phyloP scores from a whole-genome alignment of 2,329 filamentous ascomycete species.

The Clarireedia monteithiana region DNA sequence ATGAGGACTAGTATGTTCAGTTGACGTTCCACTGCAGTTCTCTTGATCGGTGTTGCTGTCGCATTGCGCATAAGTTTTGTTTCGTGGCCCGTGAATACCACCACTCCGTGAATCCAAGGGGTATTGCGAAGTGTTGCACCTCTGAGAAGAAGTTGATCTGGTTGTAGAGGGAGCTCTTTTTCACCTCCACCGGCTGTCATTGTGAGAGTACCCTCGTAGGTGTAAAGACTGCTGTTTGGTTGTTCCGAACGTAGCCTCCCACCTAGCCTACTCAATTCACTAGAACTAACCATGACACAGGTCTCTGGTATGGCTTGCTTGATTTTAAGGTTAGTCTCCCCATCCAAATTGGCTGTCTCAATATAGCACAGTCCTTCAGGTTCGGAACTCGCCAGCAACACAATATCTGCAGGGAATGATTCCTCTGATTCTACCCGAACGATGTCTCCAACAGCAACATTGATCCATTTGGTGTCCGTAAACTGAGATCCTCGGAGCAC shows the following conservation, averaged over 20 bases:
- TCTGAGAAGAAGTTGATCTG: slow-evolving; percentile 86
- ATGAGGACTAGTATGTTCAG: slow-evolving; percentile 91
- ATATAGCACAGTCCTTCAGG: slow-evolving; percentile 98
- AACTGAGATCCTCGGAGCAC: slow-evolving; percentile 80
- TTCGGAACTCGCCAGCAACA: slow-evolving; percentile 88
- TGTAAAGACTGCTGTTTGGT: slow-evolving; percentile 96
- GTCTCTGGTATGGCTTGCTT: slow-evolving; percentile 97
- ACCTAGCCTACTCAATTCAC: slow-evolving; percentile 76
- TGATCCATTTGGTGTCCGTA: slow-evolving; percentile 84
- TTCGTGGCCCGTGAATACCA: slow-evolving; percentile 96
- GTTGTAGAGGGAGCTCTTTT: slow-evolving; percentile 81
- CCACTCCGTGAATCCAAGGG: slow-evolving; percentile 91
- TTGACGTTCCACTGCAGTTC: slow-evolving; percentile 89
- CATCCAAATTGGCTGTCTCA: slow-evolving; percentile 94
- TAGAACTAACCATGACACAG: slow-evolving; percentile 74
- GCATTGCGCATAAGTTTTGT: slow-evolving; percentile 99
- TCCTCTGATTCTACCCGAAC: slow-evolving; percentile 90
- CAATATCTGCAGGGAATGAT: slow-evolving; percentile 88
- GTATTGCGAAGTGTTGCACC: slow-evolving; percentile 93
- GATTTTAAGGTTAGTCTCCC: slow-evolving; percentile 97
- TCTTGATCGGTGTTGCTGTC: slow-evolving; percentile 93
- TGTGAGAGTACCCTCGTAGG: slow-evolving; percentile 92
- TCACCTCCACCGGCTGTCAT: slow-evolving; percentile 86
- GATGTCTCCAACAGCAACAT: slow-evolving; percentile 87
- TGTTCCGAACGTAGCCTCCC: slow-evolving; percentile 90